Evolutionary conservation across 345 rosid species (phyloP).

Genomic region (Citrus cavaleriei): DNA sequence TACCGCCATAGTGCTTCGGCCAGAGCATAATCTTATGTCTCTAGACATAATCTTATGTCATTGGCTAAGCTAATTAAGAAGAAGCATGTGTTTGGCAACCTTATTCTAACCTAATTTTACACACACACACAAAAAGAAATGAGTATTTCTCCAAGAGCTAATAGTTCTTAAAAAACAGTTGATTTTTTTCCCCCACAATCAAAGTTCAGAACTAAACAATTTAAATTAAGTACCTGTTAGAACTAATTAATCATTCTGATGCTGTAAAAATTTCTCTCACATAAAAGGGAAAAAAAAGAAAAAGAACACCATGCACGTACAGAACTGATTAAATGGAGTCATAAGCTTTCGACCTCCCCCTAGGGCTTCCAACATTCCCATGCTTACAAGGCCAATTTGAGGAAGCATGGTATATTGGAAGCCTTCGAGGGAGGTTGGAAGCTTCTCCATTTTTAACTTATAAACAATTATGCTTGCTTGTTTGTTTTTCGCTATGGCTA

Average conservation of each 20-base stretch:
- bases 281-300: background rate
- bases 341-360: constrained; percentile 12
- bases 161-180: background rate
- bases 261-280: background rate
- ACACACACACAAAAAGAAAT: background rate
- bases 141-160: background rate
- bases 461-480: background rate
- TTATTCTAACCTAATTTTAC: background rate
- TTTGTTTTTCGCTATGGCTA: background rate
- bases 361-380: constrained; percentile 5
- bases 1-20: background rate
- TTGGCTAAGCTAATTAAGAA: no score
- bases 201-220: background rate
- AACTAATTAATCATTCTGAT: background rate
- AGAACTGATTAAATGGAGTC: background rate
- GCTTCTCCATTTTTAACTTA: constrained; percentile 9
- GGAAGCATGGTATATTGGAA: constrained; percentile 18
- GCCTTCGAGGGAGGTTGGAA: constrained; percentile 31
- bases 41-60: no score
- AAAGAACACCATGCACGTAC: no score
- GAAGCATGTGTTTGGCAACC: background rate
- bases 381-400: background rate
- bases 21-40: no score
- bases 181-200: background rate
- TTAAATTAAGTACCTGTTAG: background rate